Base-by-base conservation (phyloP, 2,329 filamentous ascomycete genomes). In the Paracamarosporium sp. region DNA sequence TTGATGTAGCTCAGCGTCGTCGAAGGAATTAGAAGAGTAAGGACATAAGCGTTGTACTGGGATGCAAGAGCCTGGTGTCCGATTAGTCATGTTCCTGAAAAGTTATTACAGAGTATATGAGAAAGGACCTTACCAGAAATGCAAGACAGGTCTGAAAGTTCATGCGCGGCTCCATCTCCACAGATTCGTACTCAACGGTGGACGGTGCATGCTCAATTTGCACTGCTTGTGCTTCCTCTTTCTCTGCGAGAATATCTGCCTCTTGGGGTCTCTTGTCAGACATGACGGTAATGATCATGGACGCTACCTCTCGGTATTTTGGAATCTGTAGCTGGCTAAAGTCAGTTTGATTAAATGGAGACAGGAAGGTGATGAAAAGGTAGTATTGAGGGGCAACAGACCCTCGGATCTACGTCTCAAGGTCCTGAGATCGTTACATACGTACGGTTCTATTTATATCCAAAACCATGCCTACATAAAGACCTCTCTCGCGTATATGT, bases 1-100 rank as follows among this genome's bases (percentile, higher is more conserved):
- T 57, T 57, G 43, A 57, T 57, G 36, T 57, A 57, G 25, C 43
- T 54, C 30, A 57, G 50, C 7, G 55, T 57, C 5, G 55, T 57
- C 1, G 55, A 57, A 2, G 55, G 50, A 30, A 57, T 57, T 8
- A 57, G 43, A 15, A 57, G 45, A 1, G 55, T 57, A 11, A 57
- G 44, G 8, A 57, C 50, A 28, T 57, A 57, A 17, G 55, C 55
- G 22, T 57, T 57, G 44, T 58, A 58, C 31, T 58, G 56, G 8
- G 56, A 58, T 47, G 56, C 44, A 36, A 58, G 36, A 20, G 51
- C 56, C 56, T 58, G 28, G 24, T 24, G 11, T 20, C 12, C 20
- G 35, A 45, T 47, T 36, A 41, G n/a, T 24, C 27, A 7, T 28
- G 22, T 7, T 13, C 25, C 33, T 41, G 24, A 13, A 15, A 41